Evolutionary conservation across 1,139 yeast genomes (phyloP), one percentile per base, ranked within the genome.

Genomic region (Saccharomyces hybrid): DNA sequence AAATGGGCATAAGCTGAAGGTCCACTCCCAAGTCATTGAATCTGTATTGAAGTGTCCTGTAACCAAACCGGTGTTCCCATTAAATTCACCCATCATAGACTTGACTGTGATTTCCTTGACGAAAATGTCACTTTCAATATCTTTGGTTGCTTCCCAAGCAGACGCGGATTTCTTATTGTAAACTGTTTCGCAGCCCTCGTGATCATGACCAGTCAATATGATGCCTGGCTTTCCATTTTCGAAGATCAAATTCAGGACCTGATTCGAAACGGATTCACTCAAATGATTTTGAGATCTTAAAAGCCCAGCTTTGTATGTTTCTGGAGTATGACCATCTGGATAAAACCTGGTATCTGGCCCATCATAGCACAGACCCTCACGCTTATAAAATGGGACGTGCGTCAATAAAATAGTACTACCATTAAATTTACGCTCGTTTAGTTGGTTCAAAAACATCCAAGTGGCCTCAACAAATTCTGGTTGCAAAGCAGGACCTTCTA

Each of bases 51-150:
- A 86, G 53, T 75, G 79, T 2, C 96, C 97, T 0, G 90, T 83
- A 59, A 93, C 73, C 20, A 93, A 72, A 0, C 97, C 99, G 1
- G 93, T 81, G 64, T 87, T 88, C 2, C 99, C 99, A 54, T 85
- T 87, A 65, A 77, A 93, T 67, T 91, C 97, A 11, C 98, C 99
- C 99, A 93, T 93, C 84, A 91, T 87, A 38, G 97, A 82, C 55
- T 90, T 76, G 11, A 93, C 97, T 0, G 96, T 95, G 52, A 88
- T 75, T 70, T 93, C 99, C 53, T 84, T 76, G 11, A 91, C 73
- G 26, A 78, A 73, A 20, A 56, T 47, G 2, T 68, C 59, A 13
- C 60, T 57, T n/a, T 52, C 16, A 5, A 61, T 59, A 2, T 61
- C 61, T 56, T 76, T 78, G 2, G 84, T 75, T 0, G 91, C 88